Evolutionary conservation across 176 grass and related monocot species (phyloP), one percentile per base, ranked within the genome.

Genomic region (Musa acuminata): DNA sequence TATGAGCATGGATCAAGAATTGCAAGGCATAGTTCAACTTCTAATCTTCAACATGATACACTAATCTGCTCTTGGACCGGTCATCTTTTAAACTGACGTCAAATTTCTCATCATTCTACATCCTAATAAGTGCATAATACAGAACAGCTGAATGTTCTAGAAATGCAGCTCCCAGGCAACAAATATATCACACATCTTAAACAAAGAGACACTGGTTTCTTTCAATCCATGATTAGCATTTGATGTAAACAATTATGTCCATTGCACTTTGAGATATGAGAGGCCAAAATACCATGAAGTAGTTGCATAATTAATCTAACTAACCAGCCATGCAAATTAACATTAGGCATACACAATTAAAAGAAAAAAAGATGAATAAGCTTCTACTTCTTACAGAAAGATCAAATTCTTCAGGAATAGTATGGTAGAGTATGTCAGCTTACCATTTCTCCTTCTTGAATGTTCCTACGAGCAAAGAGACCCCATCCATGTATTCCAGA

Each of bases 391-490:
- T 43, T 43, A 43, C 35, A 5, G 35, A 43, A 43, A 43, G 19
- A 51, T 13, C 51, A 63, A 76, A 48, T 70, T 70, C 67, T 70
- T 51, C 67, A n/a, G 75, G 67, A 17, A 53, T 74, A 78, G 11
- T 67, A 9, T 19, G 71, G 58, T 67, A 76, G 52, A 76, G 23
- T 72, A 9, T 54, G n/a, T 16, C 76, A 67, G 24, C 55, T 19
- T 88, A 98, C 90, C 95, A 98, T 98, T 83, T 93, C 95, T 93
- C 90, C 95, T 98, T 93, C 94, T 91, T 91, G 95, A 83, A 98
- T 98, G 64, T 84, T 78, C 53, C 82, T 85, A 78, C 84, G 84
- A 79, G 95, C 88, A 89, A 98, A 98, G 64, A 98, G 84, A 69
- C 95, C 95, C 90, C 95, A 98, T 66, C 95, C 92, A 85, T 98